phyloP scores from a whole-genome alignment of 371 early-diverging fungal genomes.

The Fennellomyces sp. region DNA sequence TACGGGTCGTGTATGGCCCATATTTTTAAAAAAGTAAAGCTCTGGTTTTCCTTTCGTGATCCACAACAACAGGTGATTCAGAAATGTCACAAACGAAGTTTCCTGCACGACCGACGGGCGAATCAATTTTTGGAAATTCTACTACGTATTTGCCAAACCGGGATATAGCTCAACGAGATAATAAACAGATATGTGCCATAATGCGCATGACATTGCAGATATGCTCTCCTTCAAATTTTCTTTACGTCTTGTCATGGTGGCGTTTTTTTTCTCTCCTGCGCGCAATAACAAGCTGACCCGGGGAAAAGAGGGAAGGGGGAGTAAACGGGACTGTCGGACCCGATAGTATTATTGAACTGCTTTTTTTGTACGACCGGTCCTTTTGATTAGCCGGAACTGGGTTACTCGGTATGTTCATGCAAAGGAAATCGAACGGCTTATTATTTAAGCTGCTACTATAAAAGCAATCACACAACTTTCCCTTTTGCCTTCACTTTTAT shows the following conservation, averaged over 20 bases:
- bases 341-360: background rate
- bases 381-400: slow-evolving; percentile 3
- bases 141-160: too few relatives aligned
- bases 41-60: background rate
- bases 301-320: background rate
- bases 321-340: background rate
- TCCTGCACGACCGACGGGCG: background rate
- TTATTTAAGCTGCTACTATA: background rate
- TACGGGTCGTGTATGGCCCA: too few relatives aligned
- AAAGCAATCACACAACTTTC: background rate
- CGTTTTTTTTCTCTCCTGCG: too few relatives aligned
- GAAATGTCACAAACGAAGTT: slow-evolving; percentile 1
- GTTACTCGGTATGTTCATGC: background rate
- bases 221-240: background rate
- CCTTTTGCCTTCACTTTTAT: slow-evolving; percentile 4
- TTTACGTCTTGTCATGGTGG: too few relatives aligned
- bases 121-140: background rate
- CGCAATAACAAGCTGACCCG: background rate
- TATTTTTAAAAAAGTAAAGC: background rate
- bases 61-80: background rate
- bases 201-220: background rate
- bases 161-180: background rate
- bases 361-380: background rate
- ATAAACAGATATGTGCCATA: background rate
- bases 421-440: too few relatives aligned